Base-by-base conservation (phyloP, 805 yeast species). In the Lipomyces spencermartinsiae region DNA sequence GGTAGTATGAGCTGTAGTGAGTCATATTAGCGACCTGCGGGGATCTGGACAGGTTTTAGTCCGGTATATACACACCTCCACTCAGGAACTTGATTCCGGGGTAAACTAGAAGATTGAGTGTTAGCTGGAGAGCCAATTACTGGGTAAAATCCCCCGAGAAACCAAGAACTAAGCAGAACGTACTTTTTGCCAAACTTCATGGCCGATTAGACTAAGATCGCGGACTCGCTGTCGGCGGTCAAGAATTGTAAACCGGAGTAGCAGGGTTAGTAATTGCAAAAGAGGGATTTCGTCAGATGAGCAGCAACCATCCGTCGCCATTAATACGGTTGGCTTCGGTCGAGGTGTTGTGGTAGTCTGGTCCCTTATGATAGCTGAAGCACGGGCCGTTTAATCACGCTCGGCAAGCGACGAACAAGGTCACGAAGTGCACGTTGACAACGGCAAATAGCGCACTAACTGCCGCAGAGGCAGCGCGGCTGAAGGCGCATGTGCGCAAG, bases 81-180 rank as follows among this genome's bases (percentile, higher is more conserved):
- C 79, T 93, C 97, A 2, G 98, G 98, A 66, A 93, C 92, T 82
- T 93, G 97, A 79, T 94, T 97, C 59, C 90, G 83, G 39, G 87
- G 80, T 72, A 91, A 83, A 35, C 83, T 81, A 59, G 67, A 59
- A 31, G 46, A 43, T 12, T 1, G 54, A 54, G 19, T 39, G 22
- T 16, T 43, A 46, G 29, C 31, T 54, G 51, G 37, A 55, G 60
- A 53, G 49, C 22, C 37, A 34, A 34, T 58, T 43, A 31, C 29
- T 35, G 35, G 56, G 55, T 39, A 25, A 14, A 8, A n/a, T n/a
- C 49, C 49, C 3, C 49, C n/a, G n/a, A 39, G 12, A 14, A 39
- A 14, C n/a, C 49, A 39, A 14, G 2, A 2, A 4, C 19, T n/a
- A 37, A 53, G 29, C 46, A 6, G 9, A 33, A 64, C 77, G 43